These are phyloP conservation scores for Dothideomycetes sp. DNA, from an alignment of 2,329 filamentous ascomycete species.

Conservation along the genomic window DNA sequence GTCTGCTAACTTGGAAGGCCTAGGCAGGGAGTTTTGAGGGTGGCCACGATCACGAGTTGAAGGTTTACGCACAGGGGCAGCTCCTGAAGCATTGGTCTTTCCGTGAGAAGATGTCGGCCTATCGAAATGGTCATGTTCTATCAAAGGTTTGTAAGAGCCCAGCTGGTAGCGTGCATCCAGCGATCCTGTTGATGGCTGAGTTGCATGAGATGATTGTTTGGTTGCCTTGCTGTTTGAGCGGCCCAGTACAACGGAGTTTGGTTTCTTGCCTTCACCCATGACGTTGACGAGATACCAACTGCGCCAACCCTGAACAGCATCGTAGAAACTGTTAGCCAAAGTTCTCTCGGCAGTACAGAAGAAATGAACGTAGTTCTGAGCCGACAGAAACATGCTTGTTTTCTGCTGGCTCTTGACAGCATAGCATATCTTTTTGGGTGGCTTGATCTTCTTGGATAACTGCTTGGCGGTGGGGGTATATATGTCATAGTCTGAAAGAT, in stretches of 20 bases:
- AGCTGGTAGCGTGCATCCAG: constrained; percentile 49
- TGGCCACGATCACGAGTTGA: constrained; percentile 29
- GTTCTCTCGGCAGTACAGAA: constrained; percentile 69
- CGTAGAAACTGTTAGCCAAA: constrained; percentile 60
- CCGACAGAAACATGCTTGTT: constrained; percentile 69
- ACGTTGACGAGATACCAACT: constrained; percentile 84
- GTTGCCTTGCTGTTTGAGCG: constrained; percentile 9
- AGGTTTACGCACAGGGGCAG: constrained; percentile 23
- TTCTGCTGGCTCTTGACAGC: constrained; percentile 91
- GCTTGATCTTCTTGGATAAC: constrained; percentile 60
- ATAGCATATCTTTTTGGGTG: constrained; percentile 77
- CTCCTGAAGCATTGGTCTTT: background rate
- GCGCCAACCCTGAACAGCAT: constrained; percentile 68
- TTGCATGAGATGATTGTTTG: constrained; percentile 9
- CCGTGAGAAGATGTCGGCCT: constrained; percentile 30
- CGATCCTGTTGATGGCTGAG: constrained; percentile 23
- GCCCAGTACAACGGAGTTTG: background rate
- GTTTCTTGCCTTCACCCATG: constrained; percentile 48
- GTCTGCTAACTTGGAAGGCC: constrained; percentile 21
- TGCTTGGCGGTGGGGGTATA: constrained; percentile 67
- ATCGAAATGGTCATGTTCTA: constrained; percentile 54
- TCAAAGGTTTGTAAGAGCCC: constrained; percentile 57
- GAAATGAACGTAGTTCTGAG: constrained; percentile 83
- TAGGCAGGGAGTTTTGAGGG: constrained; percentile 27
- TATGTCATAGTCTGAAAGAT: constrained; percentile 86